Evolutionary conservation across 2,329 filamentous ascomycete genomes (phyloP).

Genomic region (Colletotrichum costaricense): DNA sequence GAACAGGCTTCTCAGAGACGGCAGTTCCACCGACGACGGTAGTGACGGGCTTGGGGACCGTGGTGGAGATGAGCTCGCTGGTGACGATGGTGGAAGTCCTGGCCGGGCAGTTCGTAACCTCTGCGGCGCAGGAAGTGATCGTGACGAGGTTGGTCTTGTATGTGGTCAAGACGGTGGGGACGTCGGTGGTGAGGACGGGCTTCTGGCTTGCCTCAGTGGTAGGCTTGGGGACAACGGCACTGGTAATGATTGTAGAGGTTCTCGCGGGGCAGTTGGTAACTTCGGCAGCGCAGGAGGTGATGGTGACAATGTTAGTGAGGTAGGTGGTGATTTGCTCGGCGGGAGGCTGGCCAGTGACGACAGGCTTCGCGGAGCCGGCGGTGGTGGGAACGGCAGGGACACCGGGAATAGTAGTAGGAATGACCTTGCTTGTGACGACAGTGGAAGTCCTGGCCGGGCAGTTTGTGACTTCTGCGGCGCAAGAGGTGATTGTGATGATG

Average conservation of each 20-base stretch:
- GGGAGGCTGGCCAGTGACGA: conserved; percentile 10
- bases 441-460: conserved; percentile 36
- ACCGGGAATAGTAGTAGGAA: conserved; percentile 1
- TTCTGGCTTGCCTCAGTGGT: conserved; percentile 27
- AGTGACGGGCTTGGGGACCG: conserved; percentile 1
- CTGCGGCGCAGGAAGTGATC: conserved; percentile 65
- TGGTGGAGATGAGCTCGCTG: conserved; percentile 50
- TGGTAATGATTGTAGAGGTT: conserved; percentile 23
- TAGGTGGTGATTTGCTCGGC: conserved; percentile 45
- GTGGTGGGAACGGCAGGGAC: not conserved
- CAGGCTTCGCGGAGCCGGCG: conserved; percentile 35
- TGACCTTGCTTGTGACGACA: conserved; percentile 38
- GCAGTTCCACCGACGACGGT: conserved; percentile 12
- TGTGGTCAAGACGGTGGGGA: conserved; percentile 51
- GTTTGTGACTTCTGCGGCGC: conserved; percentile 9
- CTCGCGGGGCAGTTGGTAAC: conserved; percentile 35
- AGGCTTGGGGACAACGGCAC: conserved; percentile 36
- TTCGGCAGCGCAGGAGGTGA: conserved; percentile 65
- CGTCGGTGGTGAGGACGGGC: conserved; percentile 47
- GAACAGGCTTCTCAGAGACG: conserved; percentile 30
- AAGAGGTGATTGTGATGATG: conserved; percentile 22
- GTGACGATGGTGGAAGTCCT: conserved; percentile 46
- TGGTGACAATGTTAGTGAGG: conserved; percentile 60
- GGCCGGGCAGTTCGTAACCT: conserved; percentile 50
- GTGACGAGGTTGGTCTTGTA: conserved; percentile 47